Percentiles rank a stretch among this genome's conserved stretches.
These are phyloP conservation scores for Vitellaria paradoxa DNA, from an alignment of 179 eudicot species.

Conservation along the genomic window DNA sequence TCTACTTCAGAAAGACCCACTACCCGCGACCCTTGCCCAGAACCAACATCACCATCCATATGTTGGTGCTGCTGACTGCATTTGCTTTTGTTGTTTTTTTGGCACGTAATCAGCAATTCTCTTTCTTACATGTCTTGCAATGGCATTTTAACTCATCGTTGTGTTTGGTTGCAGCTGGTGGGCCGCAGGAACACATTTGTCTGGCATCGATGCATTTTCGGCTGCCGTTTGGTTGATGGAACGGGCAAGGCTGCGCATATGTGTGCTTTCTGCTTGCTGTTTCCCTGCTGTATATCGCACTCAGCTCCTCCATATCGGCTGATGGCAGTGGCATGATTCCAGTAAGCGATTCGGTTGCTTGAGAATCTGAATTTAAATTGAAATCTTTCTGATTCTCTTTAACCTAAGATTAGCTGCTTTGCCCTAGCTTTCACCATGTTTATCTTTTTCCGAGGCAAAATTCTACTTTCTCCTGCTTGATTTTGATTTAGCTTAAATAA, in stretches of 20 bases:
- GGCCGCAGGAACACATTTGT: neutral
- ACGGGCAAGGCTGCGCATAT: neutral
- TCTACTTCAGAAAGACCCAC: too few species aligned
- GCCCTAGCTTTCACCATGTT: conserved; percentile 17
- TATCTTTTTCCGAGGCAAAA: conserved; percentile 34
- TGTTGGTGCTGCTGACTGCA: conserved; percentile 17
- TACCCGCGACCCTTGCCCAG: too few species aligned
- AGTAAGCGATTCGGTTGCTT: conserved; percentile 11
- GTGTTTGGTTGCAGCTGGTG: conserved; percentile 18
- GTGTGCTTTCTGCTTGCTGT: conserved; percentile 15
- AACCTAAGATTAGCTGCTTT: conserved; percentile 12
- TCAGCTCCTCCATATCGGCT: conserved; percentile 13
- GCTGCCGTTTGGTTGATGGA: conserved; percentile 9
- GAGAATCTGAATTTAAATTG: conserved; percentile 20
- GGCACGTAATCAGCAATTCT: conserved; percentile 8
- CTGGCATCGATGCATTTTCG: neutral
- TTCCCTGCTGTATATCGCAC: conserved; percentile 11
- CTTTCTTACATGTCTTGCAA: conserved; percentile 25
- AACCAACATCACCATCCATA: neutral
- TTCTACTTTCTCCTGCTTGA: conserved; percentile 41
- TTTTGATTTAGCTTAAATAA: conserved; percentile 20
- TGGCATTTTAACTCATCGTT: conserved; percentile 22
- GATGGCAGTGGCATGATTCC: conserved; percentile 10
- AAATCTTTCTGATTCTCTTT: conserved; percentile 9
- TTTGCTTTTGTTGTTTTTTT: conserved; percentile 5